Evolutionary conservation across 257 asterid species (phyloP).

Genomic region (Rubia yunnanensis): DNA sequence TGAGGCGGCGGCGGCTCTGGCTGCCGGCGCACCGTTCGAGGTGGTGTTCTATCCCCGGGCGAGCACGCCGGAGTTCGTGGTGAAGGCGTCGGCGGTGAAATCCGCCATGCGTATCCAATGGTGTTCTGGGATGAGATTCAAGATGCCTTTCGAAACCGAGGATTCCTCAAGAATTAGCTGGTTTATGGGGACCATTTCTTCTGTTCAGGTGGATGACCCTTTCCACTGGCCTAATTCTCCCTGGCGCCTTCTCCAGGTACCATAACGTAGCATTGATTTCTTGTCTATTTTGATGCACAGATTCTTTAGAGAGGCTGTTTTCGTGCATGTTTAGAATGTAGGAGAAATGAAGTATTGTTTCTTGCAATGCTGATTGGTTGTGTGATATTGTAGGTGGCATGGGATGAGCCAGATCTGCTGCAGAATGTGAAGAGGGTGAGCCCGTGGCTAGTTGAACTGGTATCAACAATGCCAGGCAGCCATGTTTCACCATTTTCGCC

Average conservation of each 20-base stretch:
- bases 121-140: constrained; percentile 72
- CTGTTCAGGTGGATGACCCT: constrained; percentile 55
- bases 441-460: constrained; percentile 78
- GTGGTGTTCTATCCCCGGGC: constrained; percentile 62
- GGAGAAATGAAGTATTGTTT: too few species aligned
- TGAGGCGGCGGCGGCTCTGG: constrained; percentile 53
- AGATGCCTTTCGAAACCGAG: constrained; percentile 83
- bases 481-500: constrained; percentile 52
- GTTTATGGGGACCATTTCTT: constrained; percentile 72
- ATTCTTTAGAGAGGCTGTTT: background rate
- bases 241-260: constrained; percentile 81
- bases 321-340: too few species aligned
- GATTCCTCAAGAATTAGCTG: constrained; percentile 77
- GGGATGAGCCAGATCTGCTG: constrained; percentile 84
- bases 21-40: constrained; percentile 48
- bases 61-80: constrained; percentile 73
- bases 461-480: constrained; percentile 40
- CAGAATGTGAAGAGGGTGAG: constrained; percentile 68
- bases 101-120: constrained; percentile 57
- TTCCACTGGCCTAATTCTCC: constrained; percentile 80
- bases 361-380: background rate
- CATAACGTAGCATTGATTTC: background rate
- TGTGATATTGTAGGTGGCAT: constrained; percentile 37
- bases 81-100: constrained; percentile 47
- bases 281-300: background rate